Evolutionary conservation across 805 yeast species (phyloP).

Genomic region (Cyberlindnera maritima): DNA sequence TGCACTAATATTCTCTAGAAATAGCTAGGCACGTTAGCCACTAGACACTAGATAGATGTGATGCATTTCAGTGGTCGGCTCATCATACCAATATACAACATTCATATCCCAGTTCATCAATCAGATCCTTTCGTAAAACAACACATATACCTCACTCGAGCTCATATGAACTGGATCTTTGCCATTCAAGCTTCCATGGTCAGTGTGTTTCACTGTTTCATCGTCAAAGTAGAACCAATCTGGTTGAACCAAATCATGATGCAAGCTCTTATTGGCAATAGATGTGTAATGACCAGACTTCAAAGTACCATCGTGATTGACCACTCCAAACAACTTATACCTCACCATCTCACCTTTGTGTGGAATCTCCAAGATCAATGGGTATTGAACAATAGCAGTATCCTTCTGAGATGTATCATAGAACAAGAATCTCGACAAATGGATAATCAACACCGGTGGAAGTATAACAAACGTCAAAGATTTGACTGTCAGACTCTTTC

Average conservation of each 20-base stretch:
- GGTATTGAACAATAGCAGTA: constrained; percentile 51
- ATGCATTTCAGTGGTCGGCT: no score
- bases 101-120: neutral
- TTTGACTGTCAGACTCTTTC: constrained; percentile 53
- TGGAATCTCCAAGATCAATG: constrained; percentile 49
- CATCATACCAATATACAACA: neutral
- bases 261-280: constrained; percentile 48
- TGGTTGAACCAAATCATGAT: constrained; percentile 37
- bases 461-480: constrained; percentile 70
- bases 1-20: no score
- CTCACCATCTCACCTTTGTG: constrained; percentile 34
- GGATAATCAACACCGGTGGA: constrained; percentile 78
- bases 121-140: constrained; percentile 53
- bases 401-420: constrained; percentile 54
- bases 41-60: no score
- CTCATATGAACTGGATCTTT: constrained; percentile 36
- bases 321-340: constrained; percentile 59
- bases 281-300: constrained; percentile 79
- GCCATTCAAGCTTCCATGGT: constrained; percentile 45
- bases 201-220: constrained; percentile 48
- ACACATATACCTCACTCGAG: constrained; percentile 62
- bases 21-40: no score
- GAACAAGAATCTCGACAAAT: constrained; percentile 73
- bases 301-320: constrained; percentile 69
- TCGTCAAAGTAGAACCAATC: constrained; percentile 79